phyloP scores from a whole-genome alignment of 2,329 filamentous ascomycete species.

The Epichloe coenophiala region DNA sequence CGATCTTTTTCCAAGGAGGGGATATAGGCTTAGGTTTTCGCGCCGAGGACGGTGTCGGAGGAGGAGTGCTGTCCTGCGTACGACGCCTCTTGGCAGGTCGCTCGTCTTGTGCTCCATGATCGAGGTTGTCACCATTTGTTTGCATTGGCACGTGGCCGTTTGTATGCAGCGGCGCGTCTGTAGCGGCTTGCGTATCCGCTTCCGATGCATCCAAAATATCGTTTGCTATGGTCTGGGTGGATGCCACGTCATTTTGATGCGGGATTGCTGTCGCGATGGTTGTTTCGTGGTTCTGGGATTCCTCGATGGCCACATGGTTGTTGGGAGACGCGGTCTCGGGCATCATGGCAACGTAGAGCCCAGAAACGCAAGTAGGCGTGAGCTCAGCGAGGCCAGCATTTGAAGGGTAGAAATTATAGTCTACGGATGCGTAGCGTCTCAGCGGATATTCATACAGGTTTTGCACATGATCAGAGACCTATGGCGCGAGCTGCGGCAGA shows the following conservation, averaged over 20 bases:
- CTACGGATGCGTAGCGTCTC: slow-evolving; percentile 34
- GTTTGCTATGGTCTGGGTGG: slow-evolving; percentile 7
- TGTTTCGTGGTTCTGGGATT: slow-evolving; percentile 14
- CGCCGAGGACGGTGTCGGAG: slow-evolving; percentile 19
- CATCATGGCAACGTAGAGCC: slow-evolving; percentile 37
- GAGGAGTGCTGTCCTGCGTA: slow-evolving; percentile 34
- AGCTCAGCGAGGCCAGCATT: slow-evolving; percentile 45
- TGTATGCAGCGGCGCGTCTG: slow-evolving; percentile 12
- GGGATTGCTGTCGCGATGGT: slow-evolving; percentile 12
- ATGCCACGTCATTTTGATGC: slow-evolving; percentile 10
- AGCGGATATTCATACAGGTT: slow-evolving; percentile 32
- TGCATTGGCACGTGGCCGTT: slow-evolving; percentile 23
- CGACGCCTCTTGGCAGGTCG: slow-evolving; percentile 54
- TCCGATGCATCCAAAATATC: slow-evolving; percentile 6
- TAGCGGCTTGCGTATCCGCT: slow-evolving; percentile 9
- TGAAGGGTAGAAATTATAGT: slow-evolving; percentile 41
- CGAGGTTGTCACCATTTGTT: slow-evolving; percentile 46
- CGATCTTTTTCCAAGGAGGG: slow-evolving; percentile 84
- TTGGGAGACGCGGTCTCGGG: slow-evolving; percentile 45
- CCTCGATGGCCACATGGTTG: slow-evolving; percentile 22
- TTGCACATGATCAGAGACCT: slow-evolving; percentile 41
- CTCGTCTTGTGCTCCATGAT: slow-evolving; percentile 24
- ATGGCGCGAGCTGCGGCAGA: slow-evolving; percentile 30
- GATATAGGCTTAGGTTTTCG: slow-evolving; percentile 45
- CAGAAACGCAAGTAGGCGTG: slow-evolving; percentile 32